These are phyloP conservation scores for Hypoxylon sp. DNA, from an alignment of 2,329 filamentous ascomycete species.

Conservation along the genomic window DNA sequence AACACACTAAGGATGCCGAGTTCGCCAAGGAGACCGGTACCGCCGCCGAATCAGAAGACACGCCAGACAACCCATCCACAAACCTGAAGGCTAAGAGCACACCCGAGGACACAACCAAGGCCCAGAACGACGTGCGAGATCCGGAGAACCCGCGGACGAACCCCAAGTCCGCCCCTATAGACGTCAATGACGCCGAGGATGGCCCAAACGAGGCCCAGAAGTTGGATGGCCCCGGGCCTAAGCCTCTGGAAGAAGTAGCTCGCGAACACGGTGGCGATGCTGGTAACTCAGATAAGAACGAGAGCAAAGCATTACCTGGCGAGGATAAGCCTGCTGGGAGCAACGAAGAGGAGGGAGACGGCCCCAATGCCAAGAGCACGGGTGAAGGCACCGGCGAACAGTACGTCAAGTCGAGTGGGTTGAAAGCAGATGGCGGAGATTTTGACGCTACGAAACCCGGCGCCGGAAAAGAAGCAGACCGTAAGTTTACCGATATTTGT, in stretches of 20 bases:
- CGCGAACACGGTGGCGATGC: constrained; percentile 53
- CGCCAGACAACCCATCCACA: constrained; percentile 51
- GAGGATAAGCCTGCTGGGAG: constrained; percentile 55
- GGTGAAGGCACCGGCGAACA: constrained; percentile 68
- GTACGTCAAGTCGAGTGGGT: constrained; percentile 70
- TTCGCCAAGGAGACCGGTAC: constrained; percentile 52
- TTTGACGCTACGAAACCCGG: constrained; percentile 76
- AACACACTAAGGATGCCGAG: constrained; percentile 26
- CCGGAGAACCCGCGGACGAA: constrained; percentile 57
- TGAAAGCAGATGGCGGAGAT: constrained; percentile 75
- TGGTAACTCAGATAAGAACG: constrained; percentile 33
- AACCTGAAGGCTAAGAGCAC: constrained; percentile 47
- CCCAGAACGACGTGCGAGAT: constrained; percentile 60
- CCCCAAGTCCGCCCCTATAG: constrained; percentile 55
- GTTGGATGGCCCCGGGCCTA: constrained; percentile 61
- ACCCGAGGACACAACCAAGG: constrained; percentile 49
- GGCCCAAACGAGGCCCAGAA: constrained; percentile 56
- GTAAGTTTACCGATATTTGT: constrained; percentile 61
- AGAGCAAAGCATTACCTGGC: constrained; percentile 48
- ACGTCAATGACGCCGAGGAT: constrained; percentile 56
- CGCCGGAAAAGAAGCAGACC: constrained; percentile 76
- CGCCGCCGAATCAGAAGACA: constrained; percentile 46
- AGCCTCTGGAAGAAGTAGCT: constrained; percentile 57
- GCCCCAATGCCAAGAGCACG: constrained; percentile 54
- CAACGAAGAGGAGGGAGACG: constrained; percentile 45